Evolutionary conservation across 2,329 filamentous ascomycete genomes (phyloP).

Genomic region (Aspergillus thermomutatus): DNA sequence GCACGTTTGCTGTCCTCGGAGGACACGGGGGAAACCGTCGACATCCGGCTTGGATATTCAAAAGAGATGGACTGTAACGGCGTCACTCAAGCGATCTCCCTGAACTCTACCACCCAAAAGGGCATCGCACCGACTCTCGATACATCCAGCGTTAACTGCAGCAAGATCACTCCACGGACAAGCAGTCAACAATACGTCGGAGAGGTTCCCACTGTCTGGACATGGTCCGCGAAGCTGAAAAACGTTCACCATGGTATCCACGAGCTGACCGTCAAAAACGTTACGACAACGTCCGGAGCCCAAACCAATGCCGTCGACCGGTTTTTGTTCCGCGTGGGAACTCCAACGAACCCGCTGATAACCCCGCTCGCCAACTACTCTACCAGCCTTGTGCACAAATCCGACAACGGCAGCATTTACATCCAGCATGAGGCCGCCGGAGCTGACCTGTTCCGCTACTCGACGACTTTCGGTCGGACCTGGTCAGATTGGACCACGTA

Average conservation of each 20-base stretch:
- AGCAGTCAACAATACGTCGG: slow-evolving; percentile 14
- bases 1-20: slow-evolving; percentile 50
- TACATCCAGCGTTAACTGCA: not conserved
- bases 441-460: slow-evolving; percentile 60
- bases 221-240: slow-evolving; percentile 50
- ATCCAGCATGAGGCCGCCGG: slow-evolving; percentile 59
- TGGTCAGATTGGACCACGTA: slow-evolving; percentile 60
- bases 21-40: slow-evolving; percentile 40
- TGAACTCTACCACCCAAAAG: slow-evolving; percentile 52
- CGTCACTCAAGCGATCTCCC: slow-evolving; percentile 47
- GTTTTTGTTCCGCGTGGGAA: slow-evolving; percentile 60
- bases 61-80: slow-evolving; percentile 56
- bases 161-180: not conserved
- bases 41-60: slow-evolving; percentile 57
- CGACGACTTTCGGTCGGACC: slow-evolving; percentile 56
- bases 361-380: slow-evolving; percentile 60
- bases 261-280: slow-evolving; percentile 54
- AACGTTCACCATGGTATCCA: slow-evolving; percentile 60
- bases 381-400: slow-evolving; percentile 47
- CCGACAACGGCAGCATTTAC: slow-evolving; percentile 41
- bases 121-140: slow-evolving; percentile 43
- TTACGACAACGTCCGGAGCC: slow-evolving; percentile 39
- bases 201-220: slow-evolving; percentile 52
- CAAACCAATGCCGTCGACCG: slow-evolving; percentile 53
- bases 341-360: slow-evolving; percentile 55